Percentiles rank a stretch among this genome's conserved stretches.
Conservation (phyloP, 176 grass and related monocot species). For the Cenchrus americanus region DNA sequence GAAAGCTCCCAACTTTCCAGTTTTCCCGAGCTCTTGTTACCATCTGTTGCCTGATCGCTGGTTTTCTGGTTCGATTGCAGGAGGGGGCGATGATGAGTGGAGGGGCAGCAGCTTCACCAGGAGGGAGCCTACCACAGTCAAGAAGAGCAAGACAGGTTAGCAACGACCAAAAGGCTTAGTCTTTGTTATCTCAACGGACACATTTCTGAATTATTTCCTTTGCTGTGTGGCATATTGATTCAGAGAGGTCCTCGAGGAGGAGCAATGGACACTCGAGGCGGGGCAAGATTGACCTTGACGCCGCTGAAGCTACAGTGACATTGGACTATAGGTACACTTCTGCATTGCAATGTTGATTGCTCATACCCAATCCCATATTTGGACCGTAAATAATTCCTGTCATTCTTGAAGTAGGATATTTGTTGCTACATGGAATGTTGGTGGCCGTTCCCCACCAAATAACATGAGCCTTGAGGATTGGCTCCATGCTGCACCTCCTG, state of each 20-base stretch:
- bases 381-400: neutral
- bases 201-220: slow-evolving; percentile 24
- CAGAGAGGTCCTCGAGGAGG: slow-evolving; percentile 70
- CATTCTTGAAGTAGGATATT: slow-evolving; percentile 81
- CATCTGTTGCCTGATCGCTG: slow-evolving; percentile 30
- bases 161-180: slow-evolving; percentile 44
- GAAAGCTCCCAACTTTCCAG: neutral
- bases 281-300: slow-evolving; percentile 90
- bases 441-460: slow-evolving; percentile 77
- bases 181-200: neutral
- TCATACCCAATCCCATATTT: neutral
- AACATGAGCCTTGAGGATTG: slow-evolving; percentile 94
- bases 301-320: slow-evolving; percentile 84
- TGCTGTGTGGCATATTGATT: neutral
- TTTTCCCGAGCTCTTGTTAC: neutral
- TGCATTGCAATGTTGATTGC: neutral
- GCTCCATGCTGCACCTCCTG: slow-evolving; percentile 93
- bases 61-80: slow-evolving; percentile 35
- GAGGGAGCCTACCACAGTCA: slow-evolving; percentile 74
- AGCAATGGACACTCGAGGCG: slow-evolving; percentile 61
- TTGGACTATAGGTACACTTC: slow-evolving; percentile 71
- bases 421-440: slow-evolving; percentile 98
- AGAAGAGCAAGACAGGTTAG: slow-evolving; percentile 93
- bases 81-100: slow-evolving; percentile 76
- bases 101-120: slow-evolving; percentile 80